A percentile compares a stretch with the other conserved stretches of the same genome.
Conservation (phyloP, 768 basidiomycete genomes). For the Rhizopogon sp. region DNA sequence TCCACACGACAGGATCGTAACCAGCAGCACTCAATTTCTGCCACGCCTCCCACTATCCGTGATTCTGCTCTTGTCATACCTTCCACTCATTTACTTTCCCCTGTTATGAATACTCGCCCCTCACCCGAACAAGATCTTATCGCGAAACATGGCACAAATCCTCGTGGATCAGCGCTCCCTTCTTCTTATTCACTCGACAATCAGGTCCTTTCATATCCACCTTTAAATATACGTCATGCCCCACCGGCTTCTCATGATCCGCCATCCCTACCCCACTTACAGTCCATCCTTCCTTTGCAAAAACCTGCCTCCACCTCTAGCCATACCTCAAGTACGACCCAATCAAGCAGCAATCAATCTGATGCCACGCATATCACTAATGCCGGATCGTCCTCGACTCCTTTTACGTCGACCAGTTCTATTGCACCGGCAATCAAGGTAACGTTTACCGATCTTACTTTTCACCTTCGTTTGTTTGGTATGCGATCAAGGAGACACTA, state of each 20-base stretch:
- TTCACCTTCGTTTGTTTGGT: neutral
- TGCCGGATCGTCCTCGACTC: constrained; percentile 8
- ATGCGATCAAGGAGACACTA: no score
- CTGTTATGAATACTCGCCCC: constrained; percentile 7
- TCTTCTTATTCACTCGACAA: constrained; percentile 26
- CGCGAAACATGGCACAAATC: neutral
- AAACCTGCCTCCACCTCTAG: constrained; percentile 23
- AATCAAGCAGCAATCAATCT: constrained; percentile 12
- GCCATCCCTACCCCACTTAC: constrained; percentile 3
- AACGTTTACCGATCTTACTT: constrained; percentile 11
- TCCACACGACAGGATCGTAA: constrained; percentile 6
- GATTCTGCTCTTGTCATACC: neutral
- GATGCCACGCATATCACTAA: constrained; percentile 23
- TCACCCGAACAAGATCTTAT: constrained; percentile 16
- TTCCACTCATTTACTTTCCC: neutral
- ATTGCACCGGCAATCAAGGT: constrained; percentile 17
- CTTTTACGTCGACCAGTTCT: constrained; percentile 23
- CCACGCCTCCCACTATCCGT: constrained; percentile 6
- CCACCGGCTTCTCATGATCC: constrained; percentile 10
- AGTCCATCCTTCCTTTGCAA: constrained; percentile 8
- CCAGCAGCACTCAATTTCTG: neutral
- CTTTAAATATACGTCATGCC: constrained; percentile 17
- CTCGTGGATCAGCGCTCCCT: constrained; percentile 16
- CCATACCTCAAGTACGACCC: constrained; percentile 9
- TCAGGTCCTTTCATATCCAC: constrained; percentile 26